Evolutionary conservation across 441 rosid species (phyloP), one percentile per base, ranked within the genome.

Genomic region (Capsella rubella): DNA sequence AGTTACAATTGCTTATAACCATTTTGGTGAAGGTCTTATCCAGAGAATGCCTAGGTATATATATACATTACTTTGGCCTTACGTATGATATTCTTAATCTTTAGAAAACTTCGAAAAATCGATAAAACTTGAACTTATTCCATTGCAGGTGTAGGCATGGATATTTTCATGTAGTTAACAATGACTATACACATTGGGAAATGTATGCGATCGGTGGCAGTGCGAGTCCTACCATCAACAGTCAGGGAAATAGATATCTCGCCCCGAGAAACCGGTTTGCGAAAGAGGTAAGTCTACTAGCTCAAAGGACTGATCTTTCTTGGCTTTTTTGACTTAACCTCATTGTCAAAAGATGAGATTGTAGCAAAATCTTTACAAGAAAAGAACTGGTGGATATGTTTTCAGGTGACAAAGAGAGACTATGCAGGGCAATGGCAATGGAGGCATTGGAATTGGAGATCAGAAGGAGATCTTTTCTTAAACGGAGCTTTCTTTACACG

Each of bases 121-220:
- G 40, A 32, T 0, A 53, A 27, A 9, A 4, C 25, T 21, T 25
- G 21, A 56, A 34, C 46, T 57, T 45, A 27, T 45, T 11, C n/a
- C n/a, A 56, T 69, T 77, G 58, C 32, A 84, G 87, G 75, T 84
- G 87, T 72, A 67, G 87, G 31, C 86, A 82, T 67, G 87, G 87
- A 32, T 84, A 82, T 72, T 84, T 84, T 58, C 86, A 84, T 67
- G 87, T 84, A 12, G 87, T 84, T 7, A 84, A 84, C 84, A 84
- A 82, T 67, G 85, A 84, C 80, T 84, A 84, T 60, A 84, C 87
- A 0, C 87, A 84, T 16, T 84, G 87, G 87, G 86, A 80, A 72
- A 84, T 84, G 87, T 84, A 84, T 73, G 87, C 87, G 1, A 84
- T 84, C 10, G 87, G 87, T 56, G 87, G 87, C 13, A 84, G 87